Evolutionary conservation across 768 basidiomycete species (phyloP), one percentile per base, ranked within the genome.

Genomic region (Phanerochaete carnosa): DNA sequence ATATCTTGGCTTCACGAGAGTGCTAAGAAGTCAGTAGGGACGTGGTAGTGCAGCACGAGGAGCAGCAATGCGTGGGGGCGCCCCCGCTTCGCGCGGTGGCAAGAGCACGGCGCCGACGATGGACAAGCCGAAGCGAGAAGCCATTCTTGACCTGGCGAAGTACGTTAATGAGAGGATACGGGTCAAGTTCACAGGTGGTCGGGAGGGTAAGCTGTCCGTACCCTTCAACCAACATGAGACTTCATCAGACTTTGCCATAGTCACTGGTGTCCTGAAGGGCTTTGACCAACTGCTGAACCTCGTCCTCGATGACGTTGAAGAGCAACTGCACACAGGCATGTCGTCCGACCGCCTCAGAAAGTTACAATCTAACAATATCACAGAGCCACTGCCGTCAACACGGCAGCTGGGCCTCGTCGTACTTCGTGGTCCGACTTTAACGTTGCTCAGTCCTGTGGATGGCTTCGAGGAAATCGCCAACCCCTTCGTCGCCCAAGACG

Each of bases 111-210:
- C 77, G 55, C 78, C 81, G 32, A 72, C 80, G 12, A 77, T 84
- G 70, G 83, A 94, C 66, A 93, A 90, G 71, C 92, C 91, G 46
- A 92, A 90, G 73, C 84, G 92, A 45, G 96, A 98, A 74, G 92
- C 94, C 29, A 98, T 98, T 74, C 85, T 98, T 32, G 95, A 98
- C 73, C 86, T 98, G 32, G 86, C 91, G 52, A 95, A 96, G 74
- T 98, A 97, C 68, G 90, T 90, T 55, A 92, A 96, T 73, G 88
- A 95, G 74, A 83, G 86, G 63, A 92, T 99, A 70, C 79, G 94
- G 58, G 95, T 98, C 69, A 98, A 97, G 75, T 98, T 99, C 71
- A 94, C 94, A n/a, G 97, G 97, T 46, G 96, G 96, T 39, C 79
- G 97, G 43, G 95, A 99, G 84, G 95, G 95, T 92, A 62, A 54